phyloP scores from a whole-genome alignment of 1,139 yeast genomes.

The Debaryomyces nepalensis region DNA sequence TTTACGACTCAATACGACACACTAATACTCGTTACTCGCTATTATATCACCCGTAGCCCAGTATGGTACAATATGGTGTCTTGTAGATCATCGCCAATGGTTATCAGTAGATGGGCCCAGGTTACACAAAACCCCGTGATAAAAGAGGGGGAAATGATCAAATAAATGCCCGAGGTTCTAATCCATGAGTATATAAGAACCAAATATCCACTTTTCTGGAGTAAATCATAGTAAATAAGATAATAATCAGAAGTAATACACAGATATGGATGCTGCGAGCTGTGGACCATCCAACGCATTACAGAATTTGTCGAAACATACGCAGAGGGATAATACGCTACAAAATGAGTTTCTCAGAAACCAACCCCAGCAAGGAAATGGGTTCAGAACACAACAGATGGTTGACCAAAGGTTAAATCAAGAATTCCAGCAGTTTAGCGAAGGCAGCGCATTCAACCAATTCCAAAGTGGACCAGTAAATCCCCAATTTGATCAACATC shows the following conservation, averaged over 20 bases:
- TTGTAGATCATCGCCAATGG: too few species aligned
- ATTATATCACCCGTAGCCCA: too few species aligned
- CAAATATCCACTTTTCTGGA: neutral
- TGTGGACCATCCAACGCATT: conserved; percentile 47
- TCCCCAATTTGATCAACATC: conserved; percentile 6
- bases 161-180: conserved; percentile 8
- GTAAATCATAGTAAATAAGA: conserved; percentile 3
- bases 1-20: too few species aligned
- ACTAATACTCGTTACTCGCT: too few species aligned
- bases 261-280: conserved; percentile 36
- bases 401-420: conserved; percentile 38
- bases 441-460: conserved; percentile 11
- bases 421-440: conserved; percentile 40
- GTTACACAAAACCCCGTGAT: conserved; percentile 6
- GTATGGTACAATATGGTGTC: too few species aligned
- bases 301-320: conserved; percentile 36
- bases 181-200: neutral
- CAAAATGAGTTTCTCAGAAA: conserved; percentile 31
- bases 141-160: conserved; percentile 5
- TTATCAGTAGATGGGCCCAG: neutral
- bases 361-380: conserved; percentile 15
- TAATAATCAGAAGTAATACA: conserved; percentile 2
- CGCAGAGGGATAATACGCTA: conserved; percentile 38
- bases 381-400: conserved; percentile 15
- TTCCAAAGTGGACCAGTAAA: neutral